Base-by-base conservation (phyloP, 2,329 filamentous ascomycete species). In the Colletotrichum incanum region DNA sequence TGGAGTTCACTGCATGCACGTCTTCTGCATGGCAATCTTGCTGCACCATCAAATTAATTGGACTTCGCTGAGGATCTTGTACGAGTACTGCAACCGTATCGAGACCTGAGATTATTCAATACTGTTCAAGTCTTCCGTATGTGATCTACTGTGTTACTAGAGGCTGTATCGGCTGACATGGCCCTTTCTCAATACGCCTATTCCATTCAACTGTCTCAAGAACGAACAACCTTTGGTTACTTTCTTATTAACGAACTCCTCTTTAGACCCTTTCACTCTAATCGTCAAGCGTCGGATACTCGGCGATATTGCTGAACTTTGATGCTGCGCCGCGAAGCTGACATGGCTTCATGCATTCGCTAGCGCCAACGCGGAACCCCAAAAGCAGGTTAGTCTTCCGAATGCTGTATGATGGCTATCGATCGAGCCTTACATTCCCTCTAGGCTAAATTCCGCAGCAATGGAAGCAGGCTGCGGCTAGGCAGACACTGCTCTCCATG, bases 311-410 rank as follows among this genome's bases (percentile, higher is more conserved):
- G 54, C n/a, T 18, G 12, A n/a, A 39, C 34, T 26, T 39, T 20
- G 54, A 39, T 56, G 31, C 54, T 39, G 20, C 34, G 54, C 31
- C n/a, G 54, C 20, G n/a, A 12, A 55, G 54, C 54, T 39, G 34
- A 56, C 54, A 37, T 56, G 34, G n/a, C 20, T 23, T n/a, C 31
- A 26, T 56, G 34, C 54, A 39, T 4, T 11, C 20, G 23, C 20
- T 16, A 39, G 54, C 54, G 54, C 54, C 14, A 34, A 39, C 23
- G n/a, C 34, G 2, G 12, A 26, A 14, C 12, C 12, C 34, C 54
- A 14, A 39, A 39, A 39, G 12, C 54, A 39, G 54, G 3, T 23
- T 9, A 1, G 11, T 11, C 16, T 16, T 34, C 28, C 16, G 28
- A 16, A 18, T 50, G 47, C 5, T n/a, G n/a, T 26, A 16, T 50